These are phyloP conservation scores for Senecio squalidus DNA, from an alignment of 140 eudicot genomes.

Conservation along the genomic window DNA sequence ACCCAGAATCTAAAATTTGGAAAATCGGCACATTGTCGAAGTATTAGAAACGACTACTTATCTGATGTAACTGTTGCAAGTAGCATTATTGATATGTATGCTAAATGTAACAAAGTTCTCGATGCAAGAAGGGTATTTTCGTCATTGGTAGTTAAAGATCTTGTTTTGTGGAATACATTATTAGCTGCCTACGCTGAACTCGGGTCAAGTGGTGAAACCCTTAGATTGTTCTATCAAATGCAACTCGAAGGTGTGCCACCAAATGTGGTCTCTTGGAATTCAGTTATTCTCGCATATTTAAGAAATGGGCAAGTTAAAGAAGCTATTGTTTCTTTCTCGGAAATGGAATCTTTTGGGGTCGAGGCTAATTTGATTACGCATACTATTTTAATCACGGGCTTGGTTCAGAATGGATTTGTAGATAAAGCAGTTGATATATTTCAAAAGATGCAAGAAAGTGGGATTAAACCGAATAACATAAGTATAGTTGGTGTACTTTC, in stretches of 20 bases:
- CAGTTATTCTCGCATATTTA: conserved; percentile 42
- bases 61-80: conserved; percentile 41
- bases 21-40: conserved; percentile 53
- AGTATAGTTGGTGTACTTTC: conserved; percentile 44
- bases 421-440: conserved; percentile 41
- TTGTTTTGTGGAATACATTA: conserved; percentile 59
- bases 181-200: conserved; percentile 57
- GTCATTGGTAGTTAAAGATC: conserved; percentile 35
- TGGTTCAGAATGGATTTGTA: conserved; percentile 43
- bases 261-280: conserved; percentile 59
- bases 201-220: conserved; percentile 58
- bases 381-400: conserved; percentile 46
- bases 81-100: conserved; percentile 55
- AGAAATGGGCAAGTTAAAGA: conserved; percentile 41
- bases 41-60: conserved; percentile 34
- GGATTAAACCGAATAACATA: conserved; percentile 40
- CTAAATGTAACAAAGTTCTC: conserved; percentile 45
- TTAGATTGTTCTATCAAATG: conserved; percentile 59
- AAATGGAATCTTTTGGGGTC: conserved; percentile 40
- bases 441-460: conserved; percentile 47
- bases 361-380: conserved; percentile 50
- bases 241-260: conserved; percentile 53
- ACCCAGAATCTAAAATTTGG: conserved; percentile 39
- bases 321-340: conserved; percentile 43
- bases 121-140: conserved; percentile 43